Percentiles rank a stretch among this genome's conserved stretches.
These are phyloP conservation scores for Leishmania guyanensis DNA, from an alignment of 208 protist species.

Conservation along the genomic window DNA sequence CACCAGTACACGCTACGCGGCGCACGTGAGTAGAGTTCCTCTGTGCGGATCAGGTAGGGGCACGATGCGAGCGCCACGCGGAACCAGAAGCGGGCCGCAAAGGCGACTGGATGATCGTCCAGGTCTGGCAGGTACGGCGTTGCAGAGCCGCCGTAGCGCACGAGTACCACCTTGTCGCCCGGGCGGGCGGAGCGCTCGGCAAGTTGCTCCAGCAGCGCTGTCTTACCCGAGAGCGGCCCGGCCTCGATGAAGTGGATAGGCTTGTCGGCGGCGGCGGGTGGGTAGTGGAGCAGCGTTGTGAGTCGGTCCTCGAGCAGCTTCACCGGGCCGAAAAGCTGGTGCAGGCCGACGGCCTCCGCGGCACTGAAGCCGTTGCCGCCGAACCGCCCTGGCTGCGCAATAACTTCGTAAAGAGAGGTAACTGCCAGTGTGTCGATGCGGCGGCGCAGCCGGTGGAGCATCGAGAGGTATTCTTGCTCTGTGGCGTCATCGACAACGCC, in stretches of 20 bases:
- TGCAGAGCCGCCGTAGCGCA: conserved; percentile 73
- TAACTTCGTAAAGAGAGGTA: conserved; percentile 62
- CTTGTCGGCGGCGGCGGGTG: conserved; percentile 49
- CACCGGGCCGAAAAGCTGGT: conserved; percentile 76
- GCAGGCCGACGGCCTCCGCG: conserved; percentile 58
- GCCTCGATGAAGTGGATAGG: conserved; percentile 82
- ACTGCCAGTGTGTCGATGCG: conserved; percentile 53
- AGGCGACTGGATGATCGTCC: conserved; percentile 83
- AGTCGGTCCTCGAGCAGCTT: conserved; percentile 85
- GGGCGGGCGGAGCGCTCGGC: conserved; percentile 40
- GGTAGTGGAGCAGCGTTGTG: conserved; percentile 61
- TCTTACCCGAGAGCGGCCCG: conserved; percentile 70
- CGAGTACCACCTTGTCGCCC: conserved; percentile 59
- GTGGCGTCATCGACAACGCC: conserved; percentile 43
- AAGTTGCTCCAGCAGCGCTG: conserved; percentile 72
- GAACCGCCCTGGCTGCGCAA: conserved; percentile 54
- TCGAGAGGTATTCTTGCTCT: conserved; percentile 75
- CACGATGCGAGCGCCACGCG: conserved; percentile 75
- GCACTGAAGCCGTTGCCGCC: conserved; percentile 66
- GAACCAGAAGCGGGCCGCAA: conserved; percentile 84
- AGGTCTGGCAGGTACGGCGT: conserved; percentile 79
- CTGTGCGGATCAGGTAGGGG: conserved; percentile 71
- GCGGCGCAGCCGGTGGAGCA: conserved; percentile 66
- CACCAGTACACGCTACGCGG: conserved; percentile 78
- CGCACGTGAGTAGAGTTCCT: conserved; percentile 76